A percentile compares a stretch with the other conserved stretches of the same genome.
phyloP scores from a whole-genome alignment of 164 flowering plant species.

The Tinospora cordifolia region DNA sequence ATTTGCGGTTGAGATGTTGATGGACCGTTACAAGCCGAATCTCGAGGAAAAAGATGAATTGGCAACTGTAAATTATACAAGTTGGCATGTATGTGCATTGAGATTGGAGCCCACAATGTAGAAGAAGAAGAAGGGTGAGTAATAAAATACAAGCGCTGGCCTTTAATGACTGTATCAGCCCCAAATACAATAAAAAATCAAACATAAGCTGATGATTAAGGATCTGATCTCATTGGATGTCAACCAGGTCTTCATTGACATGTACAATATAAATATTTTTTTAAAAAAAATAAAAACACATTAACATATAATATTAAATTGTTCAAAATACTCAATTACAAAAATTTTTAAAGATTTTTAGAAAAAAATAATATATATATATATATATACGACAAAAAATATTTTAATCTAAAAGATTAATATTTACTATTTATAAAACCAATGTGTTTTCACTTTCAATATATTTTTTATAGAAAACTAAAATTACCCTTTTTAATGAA shows the following conservation, averaged over 20 bases:
- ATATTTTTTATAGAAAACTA: too few relatives aligned
- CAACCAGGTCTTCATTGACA: not conserved
- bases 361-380: too few relatives aligned
- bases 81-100: not conserved
- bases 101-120: not conserved
- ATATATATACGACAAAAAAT: too few relatives aligned
- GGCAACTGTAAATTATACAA: not conserved
- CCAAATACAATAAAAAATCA: not conserved
- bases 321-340: too few relatives aligned
- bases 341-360: too few relatives aligned
- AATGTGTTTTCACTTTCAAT: too few relatives aligned
- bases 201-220: not conserved
- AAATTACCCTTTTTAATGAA: too few relatives aligned
- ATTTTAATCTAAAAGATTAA: too few relatives aligned
- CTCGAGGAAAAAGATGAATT: not conserved
- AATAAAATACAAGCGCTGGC: not conserved
- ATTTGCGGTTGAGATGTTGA: not conserved
- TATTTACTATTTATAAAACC: too few relatives aligned
- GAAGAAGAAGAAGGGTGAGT: too few relatives aligned
- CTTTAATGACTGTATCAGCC: not conserved
- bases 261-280: not conserved
- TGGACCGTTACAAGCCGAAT: not conserved
- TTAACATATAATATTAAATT: too few relatives aligned
- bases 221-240: not conserved
- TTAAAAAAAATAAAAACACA: too few relatives aligned